A percentile compares a stretch with the other conserved stretches of the same genome.
phyloP scores from a whole-genome alignment of 2,329 filamentous ascomycete genomes.

The Paraconiothyrium sp. region DNA sequence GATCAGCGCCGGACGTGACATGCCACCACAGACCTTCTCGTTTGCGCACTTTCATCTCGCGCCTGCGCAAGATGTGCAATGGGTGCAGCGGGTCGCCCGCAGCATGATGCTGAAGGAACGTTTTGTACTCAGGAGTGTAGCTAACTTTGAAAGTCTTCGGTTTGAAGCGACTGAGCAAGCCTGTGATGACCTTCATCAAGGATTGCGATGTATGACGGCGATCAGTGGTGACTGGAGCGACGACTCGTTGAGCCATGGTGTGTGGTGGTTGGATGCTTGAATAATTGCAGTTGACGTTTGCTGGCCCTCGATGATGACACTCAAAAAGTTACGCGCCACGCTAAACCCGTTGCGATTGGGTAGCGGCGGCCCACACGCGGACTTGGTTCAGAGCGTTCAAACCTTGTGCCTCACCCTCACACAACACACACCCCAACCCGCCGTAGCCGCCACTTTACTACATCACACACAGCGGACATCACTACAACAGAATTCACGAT shows the following conservation, averaged over 20 bases:
- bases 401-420: not conserved
- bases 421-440: not conserved
- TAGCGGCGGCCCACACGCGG: slow-evolving; percentile 12
- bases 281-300: not conserved
- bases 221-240: not conserved
- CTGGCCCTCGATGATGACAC: not conserved
- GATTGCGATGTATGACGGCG: not conserved
- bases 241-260: not conserved
- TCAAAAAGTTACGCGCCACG: not conserved
- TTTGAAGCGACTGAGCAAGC: slow-evolving; percentile 25
- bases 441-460: slow-evolving; percentile 12
- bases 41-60: slow-evolving; percentile 28
- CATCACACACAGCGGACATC: slow-evolving; percentile 22
- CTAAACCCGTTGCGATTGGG: slow-evolving; percentile 14
- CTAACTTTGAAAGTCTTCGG: slow-evolving; percentile 33
- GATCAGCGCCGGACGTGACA: slow-evolving; percentile 30
- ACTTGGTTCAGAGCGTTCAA: not conserved
- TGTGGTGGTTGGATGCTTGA: not conserved
- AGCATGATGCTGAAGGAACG: slow-evolving; percentile 35
- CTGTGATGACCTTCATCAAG: slow-evolving; percentile 27
- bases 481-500: slow-evolving; percentile 63
- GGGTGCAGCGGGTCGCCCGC: slow-evolving; percentile 37
- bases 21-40: slow-evolving; percentile 47
- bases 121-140: slow-evolving; percentile 36
- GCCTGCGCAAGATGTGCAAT: slow-evolving; percentile 31